Base-by-base conservation (phyloP, 306 rosid species). In the Begonia loranthoides region DNA sequence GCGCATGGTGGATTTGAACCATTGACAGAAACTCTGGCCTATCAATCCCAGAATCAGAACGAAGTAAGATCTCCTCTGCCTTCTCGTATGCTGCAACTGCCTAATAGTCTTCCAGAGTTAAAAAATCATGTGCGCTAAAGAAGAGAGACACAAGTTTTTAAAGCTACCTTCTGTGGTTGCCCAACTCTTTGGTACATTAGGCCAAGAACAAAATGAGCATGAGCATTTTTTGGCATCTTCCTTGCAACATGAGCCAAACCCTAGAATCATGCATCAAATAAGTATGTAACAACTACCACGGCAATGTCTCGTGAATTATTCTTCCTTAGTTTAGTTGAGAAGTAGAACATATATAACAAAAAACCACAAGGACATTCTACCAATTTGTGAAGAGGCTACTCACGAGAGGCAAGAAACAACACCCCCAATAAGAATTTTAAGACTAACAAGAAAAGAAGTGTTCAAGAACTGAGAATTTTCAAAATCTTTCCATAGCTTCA, bases 221-320 rank as follows among this genome's bases (percentile, higher is more conserved):
- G 97, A 58, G 97, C 97, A 74, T 90, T 90, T 74, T 90, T 90
- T 9, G 95, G 87, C 86, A 86, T 90, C 79, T 82, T 82, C 71
- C 87, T 80, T 48, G 95, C 79, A 54, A 90, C 97, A 68, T 90
- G 97, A 72, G 80, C 90, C 79, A 90, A 80, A 50, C 95, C 97
- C 97, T 90, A 62, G 52, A 69, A 60, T 56, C 59, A 46, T 10
- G 39, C 50, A 73, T 50, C 38, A 52, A 19, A 15, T 47, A 14
- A 28, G 34, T 28, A 28, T 1, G 36, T 28, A 28, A 28, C 36
- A 28, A 8, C 36, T 28, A 28, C 4, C 36, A 28, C 4, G 6
- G 36, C 36, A 28, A 28, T 28, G 36, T 7, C 4, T 28, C 36
- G 4, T 28, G 6, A 28, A 3, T 7, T 28, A 28, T 28, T 28